These are phyloP conservation scores for Amphibolis antarctica DNA, from an alignment of 106 monocot species.

Conservation along the genomic window DNA sequence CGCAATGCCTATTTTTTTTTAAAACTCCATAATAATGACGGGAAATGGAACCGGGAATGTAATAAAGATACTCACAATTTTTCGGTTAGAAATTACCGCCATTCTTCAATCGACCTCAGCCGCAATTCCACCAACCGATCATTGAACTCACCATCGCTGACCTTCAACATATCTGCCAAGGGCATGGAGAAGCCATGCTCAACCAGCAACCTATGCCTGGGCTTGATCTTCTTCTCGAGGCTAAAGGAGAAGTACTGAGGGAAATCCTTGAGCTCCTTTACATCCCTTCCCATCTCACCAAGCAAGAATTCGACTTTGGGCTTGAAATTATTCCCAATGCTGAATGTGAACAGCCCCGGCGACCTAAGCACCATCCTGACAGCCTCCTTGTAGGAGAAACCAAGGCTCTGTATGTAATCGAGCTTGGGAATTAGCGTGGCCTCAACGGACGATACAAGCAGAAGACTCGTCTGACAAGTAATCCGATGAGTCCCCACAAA, in stretches of 20 bases:
- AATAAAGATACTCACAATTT: background rate
- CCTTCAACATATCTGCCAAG: conserved; percentile 35
- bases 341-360: conserved; percentile 45
- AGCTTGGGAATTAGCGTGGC: conserved; percentile 60
- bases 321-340: conserved; percentile 50
- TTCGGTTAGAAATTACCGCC: background rate
- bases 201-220: conserved; percentile 30
- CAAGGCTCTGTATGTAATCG: conserved; percentile 41
- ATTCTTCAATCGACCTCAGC: conserved; percentile 8
- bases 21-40: background rate
- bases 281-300: conserved; percentile 45
- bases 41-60: background rate
- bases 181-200: conserved; percentile 36
- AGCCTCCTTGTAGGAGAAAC: conserved; percentile 32
- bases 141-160: conserved; percentile 43
- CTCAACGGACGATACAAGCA: conserved; percentile 64
- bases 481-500: conserved; percentile 44
- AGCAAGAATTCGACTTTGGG: conserved; percentile 55
- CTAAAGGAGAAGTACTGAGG: conserved; percentile 76
- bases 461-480: conserved; percentile 34
- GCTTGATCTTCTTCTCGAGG: conserved; percentile 51
- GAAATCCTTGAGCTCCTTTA: conserved; percentile 42
- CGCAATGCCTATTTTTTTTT: no score
- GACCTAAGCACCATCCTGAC: conserved; percentile 33
- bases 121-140: conserved; percentile 33